These are phyloP conservation scores for Vaccinium darrowii DNA, from an alignment of 148 eudicot genomes.

Conservation along the genomic window DNA sequence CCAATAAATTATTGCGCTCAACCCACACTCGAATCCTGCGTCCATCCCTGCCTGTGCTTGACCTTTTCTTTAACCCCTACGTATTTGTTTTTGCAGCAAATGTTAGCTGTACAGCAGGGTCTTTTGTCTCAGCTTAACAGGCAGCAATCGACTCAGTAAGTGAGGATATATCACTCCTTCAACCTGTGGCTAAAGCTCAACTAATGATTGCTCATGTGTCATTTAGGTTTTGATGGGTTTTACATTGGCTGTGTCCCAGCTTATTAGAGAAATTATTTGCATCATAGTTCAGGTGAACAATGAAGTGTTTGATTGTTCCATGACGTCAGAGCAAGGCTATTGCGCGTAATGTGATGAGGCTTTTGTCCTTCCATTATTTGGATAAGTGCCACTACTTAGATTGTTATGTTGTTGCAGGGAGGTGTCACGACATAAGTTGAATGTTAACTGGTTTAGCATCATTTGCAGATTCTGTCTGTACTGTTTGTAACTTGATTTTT, in stretches of 20 bases:
- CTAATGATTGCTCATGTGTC: neutral
- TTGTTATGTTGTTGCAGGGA: neutral
- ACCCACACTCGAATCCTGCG: too few species aligned
- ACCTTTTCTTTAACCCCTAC: neutral
- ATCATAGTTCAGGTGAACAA: neutral
- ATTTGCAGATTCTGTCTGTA: neutral
- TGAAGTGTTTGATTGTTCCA: neutral
- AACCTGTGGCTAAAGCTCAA: conserved; percentile 2
- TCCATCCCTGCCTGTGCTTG: neutral
- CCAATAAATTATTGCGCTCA: too few species aligned
- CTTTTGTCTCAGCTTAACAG: conserved; percentile 58
- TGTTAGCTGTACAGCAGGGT: conserved; percentile 70
- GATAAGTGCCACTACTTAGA: neutral
- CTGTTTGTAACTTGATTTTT: neutral
- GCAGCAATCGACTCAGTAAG: conserved; percentile 74
- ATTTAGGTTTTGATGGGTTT: neutral
- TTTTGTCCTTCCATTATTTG: neutral
- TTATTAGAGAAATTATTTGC: neutral
- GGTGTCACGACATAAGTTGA: neutral
- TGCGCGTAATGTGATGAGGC: neutral
- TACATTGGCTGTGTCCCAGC: neutral
- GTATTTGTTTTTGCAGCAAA: conserved; percentile 53
- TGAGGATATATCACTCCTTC: conserved; percentile 7
- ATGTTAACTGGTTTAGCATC: neutral
- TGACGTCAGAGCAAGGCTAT: conserved; percentile 12